A percentile compares a stretch with the other conserved stretches of the same genome.
phyloP scores from a whole-genome alignment of 192 early-diverging fungal species.

The Backusella macrospora region DNA sequence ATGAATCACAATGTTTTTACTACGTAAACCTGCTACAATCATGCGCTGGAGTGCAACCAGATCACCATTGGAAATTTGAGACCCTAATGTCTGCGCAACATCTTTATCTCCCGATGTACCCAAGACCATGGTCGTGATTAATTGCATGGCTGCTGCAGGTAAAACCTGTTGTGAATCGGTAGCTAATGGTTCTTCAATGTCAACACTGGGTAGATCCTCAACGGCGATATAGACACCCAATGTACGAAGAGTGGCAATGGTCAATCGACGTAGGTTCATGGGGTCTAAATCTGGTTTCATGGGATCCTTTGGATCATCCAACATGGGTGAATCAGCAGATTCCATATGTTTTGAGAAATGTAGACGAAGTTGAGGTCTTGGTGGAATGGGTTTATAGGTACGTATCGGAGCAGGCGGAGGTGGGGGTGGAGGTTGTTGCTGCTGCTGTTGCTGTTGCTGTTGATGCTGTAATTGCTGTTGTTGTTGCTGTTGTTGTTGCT shows the following conservation, averaged over 20 bases:
- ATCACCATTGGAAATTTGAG: conserved; percentile 37
- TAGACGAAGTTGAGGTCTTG: conserved; percentile 32
- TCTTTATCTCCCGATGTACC: conserved; percentile 39
- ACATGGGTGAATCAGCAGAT: not conserved
- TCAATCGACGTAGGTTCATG: conserved; percentile 23
- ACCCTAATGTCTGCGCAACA: conserved; percentile 33
- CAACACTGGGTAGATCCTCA: conserved; percentile 29
- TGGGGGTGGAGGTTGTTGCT: not conserved
- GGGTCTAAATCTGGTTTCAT: conserved; percentile 33
- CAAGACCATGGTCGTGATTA: conserved; percentile 35
- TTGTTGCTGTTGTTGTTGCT: not conserved
- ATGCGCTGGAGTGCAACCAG: conserved; percentile 33
- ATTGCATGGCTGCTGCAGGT: conserved; percentile 32
- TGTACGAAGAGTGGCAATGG: conserved; percentile 24
- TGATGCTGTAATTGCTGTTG: not conserved
- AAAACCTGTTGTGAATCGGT: conserved; percentile 35
- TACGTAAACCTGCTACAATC: conserved; percentile 29
- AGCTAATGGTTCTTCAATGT: conserved; percentile 23
- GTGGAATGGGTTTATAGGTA: not conserved
- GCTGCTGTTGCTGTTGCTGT: not conserved
- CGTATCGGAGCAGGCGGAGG: not conserved
- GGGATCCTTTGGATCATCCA: conserved; percentile 31
- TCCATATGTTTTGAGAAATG: conserved; percentile 26
- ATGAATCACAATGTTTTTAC: conserved; percentile 36
- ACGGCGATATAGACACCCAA: conserved; percentile 26